A percentile compares a stretch with the other conserved stretches of the same genome.
Conservation (phyloP, 768 basidiomycete genomes). For the Mycena galopus region DNA sequence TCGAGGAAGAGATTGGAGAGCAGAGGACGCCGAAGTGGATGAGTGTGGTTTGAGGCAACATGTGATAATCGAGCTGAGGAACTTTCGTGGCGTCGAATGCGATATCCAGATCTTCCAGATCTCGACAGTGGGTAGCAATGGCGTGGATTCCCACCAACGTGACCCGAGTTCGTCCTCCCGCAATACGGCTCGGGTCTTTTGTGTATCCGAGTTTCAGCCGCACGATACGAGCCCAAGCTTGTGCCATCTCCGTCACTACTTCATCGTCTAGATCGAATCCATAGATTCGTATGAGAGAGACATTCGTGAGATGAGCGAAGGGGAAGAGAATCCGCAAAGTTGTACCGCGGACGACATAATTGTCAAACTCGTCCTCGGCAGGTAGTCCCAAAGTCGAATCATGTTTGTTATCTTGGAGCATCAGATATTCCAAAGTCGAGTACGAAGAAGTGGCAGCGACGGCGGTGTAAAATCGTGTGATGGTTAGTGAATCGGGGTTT, state of each 20-base stretch:
- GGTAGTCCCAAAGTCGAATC: background rate
- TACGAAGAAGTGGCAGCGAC: background rate
- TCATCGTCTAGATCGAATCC: background rate
- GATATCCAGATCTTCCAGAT: background rate
- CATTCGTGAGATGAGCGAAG: background rate
- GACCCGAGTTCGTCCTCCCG: background rate
- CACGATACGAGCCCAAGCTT: background rate
- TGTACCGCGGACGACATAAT: background rate
- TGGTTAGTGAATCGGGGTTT: background rate
- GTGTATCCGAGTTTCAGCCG: background rate
- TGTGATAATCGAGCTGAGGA: too few species aligned
- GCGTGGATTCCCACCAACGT: background rate
- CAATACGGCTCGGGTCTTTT: too few species aligned
- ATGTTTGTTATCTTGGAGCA: background rate
- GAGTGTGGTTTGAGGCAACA: too few species aligned
- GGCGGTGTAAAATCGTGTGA: background rate
- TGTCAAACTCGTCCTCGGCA: background rate
- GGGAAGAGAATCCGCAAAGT: background rate
- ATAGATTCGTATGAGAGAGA: background rate
- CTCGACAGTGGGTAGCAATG: background rate
- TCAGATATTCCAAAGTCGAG: background rate
- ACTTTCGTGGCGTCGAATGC: background rate
- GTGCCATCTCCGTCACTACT: background rate
- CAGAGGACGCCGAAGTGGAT: too few species aligned
- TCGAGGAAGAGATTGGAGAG: too few species aligned